Evolutionary conservation across 305 asterid species (phyloP).

Genomic region (Fraxinus platypoda): DNA sequence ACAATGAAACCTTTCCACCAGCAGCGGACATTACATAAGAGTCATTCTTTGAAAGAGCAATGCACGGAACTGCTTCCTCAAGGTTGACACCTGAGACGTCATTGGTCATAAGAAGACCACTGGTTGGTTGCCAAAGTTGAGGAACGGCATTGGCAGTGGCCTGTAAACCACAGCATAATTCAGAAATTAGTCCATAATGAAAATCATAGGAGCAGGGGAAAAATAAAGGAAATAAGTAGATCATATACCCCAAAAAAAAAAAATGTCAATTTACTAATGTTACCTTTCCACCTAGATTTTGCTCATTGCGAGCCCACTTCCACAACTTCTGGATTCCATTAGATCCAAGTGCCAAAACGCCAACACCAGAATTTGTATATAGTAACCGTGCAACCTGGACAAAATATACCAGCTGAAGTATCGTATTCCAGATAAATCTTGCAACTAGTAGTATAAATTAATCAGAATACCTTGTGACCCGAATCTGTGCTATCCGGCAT

Average conservation of each 20-base stretch:
- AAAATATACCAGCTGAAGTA: constrained; percentile 21
- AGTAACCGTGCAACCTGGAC: constrained; percentile 82
- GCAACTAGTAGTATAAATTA: constrained; percentile 14
- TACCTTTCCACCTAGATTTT: constrained; percentile 76
- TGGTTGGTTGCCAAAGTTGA: constrained; percentile 80
- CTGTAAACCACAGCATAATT: constrained; percentile 34
- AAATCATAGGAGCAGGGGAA: neutral
- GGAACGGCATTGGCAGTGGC: constrained; percentile 76
- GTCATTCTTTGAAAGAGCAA: constrained; percentile 81
- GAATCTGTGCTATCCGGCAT: constrained; percentile 90
- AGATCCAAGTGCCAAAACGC: constrained; percentile 68
- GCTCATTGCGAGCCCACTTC: constrained; percentile 78
- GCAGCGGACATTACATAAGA: constrained; percentile 89
- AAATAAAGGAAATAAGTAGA: neutral
- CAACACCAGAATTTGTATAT: constrained; percentile 74
- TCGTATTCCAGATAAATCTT: constrained; percentile 8
- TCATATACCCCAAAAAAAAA: neutral
- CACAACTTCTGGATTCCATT: constrained; percentile 73
- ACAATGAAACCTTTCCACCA: constrained; percentile 79
- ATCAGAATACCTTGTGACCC: constrained; percentile 57
- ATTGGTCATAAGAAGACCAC: constrained; percentile 79
- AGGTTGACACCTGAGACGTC: constrained; percentile 64
- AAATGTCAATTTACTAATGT: neutral
- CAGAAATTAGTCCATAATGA: constrained; percentile 26
- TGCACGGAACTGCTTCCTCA: constrained; percentile 85